Percentiles rank a stretch among this genome's conserved stretches.
Evolutionary conservation across 371 early-diverging fungal species (phyloP).

Genomic region (Dichotomocladium elegans): DNA sequence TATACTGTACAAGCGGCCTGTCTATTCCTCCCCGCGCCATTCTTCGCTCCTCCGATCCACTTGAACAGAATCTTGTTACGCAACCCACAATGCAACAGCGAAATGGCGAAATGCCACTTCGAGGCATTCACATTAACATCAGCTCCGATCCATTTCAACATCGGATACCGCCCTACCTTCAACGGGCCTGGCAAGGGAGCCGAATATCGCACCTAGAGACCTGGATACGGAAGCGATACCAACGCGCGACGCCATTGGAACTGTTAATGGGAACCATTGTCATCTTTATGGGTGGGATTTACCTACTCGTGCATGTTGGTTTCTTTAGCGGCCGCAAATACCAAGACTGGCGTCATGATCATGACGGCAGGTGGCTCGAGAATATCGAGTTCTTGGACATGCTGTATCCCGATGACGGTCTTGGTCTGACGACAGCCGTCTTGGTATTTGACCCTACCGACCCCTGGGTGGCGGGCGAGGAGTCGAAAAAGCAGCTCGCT

Average conservation of each 20-base stretch:
- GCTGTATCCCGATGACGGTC: slow-evolving; percentile 55
- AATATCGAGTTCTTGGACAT: slow-evolving; percentile 47
- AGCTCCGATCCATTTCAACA: slow-evolving; percentile 52
- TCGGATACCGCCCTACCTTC: slow-evolving; percentile 42
- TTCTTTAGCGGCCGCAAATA: slow-evolving; percentile 46
- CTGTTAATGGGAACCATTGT: slow-evolving; percentile 2
- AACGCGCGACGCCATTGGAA: slow-evolving; percentile 19
- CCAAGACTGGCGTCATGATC: slow-evolving; percentile 41
- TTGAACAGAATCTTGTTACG: too few species aligned
- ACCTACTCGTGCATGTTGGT: slow-evolving; percentile 37
- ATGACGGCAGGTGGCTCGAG: slow-evolving; percentile 11
- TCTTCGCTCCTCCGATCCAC: too few species aligned
- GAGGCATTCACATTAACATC: slow-evolving; percentile 53
- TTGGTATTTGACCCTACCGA: slow-evolving; percentile 19
- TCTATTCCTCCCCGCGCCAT: too few species aligned
- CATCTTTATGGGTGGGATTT: slow-evolving; percentile 15
- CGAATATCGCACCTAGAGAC: slow-evolving; percentile 18
- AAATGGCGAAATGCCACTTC: slow-evolving; percentile 9
- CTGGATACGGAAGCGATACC: slow-evolving; percentile 24
- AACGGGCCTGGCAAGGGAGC: slow-evolving; percentile 46
- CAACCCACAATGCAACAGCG: too few species aligned
- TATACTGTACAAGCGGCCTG: too few species aligned
- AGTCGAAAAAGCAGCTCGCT: slow-evolving; percentile 29
- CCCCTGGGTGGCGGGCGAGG: slow-evolving; percentile 14
- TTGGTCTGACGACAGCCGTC: slow-evolving; percentile 50